Evolutionary conservation across 163 green algal genomes (phyloP), one percentile per base, ranked within the genome.

Genomic region (Chloromonas sp.): DNA sequence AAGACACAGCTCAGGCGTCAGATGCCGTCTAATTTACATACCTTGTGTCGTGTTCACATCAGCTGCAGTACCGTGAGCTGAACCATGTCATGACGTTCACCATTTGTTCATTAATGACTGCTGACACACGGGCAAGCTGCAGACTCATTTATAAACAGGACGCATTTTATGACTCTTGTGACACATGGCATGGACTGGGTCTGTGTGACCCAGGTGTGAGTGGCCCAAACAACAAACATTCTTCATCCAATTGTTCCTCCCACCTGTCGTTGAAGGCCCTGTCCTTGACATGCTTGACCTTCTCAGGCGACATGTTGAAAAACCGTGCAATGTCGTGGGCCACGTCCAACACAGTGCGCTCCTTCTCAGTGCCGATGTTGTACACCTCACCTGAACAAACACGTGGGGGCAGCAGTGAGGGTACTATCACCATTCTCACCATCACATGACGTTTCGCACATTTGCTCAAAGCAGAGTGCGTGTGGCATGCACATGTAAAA

Each of bases 291-390:
- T 96, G 87, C 59, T 92, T 83, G 15, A 98, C 88, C 81, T 93
- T 93, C 81, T 85, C 62, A 3, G 86, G 62, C 14, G 88, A 79
- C 83, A 95, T 36, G 1, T 85, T 83, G 60, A 90, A 84, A 66
- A 83, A 84, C 36, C 74, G 62, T 58, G 87, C 91, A 77, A 98
- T 93, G 88, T 96, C 93, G 1, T 80, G 36, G 0, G 95, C 96
- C 60, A 99, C 96, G 62, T 98, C 93, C 66, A 95, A 81, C 79
- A 99, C 96, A 3, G 90, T 96, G 62, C 96, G 92, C 92, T 99
- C 95, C 82, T 93, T 92, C 60, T 98, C 91, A 0, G 95, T 98
- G 60, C 97, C 97, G 70, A 99, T 98, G 94, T 99, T 99, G 93
- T 99, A 99, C 1, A 95, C 89, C 86, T 98, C 91, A 0, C 96